Percentiles rank a stretch among this genome's conserved stretches.
phyloP scores from a whole-genome alignment of 2,329 filamentous ascomycete species.

The Trichoderma semiorbis region DNA sequence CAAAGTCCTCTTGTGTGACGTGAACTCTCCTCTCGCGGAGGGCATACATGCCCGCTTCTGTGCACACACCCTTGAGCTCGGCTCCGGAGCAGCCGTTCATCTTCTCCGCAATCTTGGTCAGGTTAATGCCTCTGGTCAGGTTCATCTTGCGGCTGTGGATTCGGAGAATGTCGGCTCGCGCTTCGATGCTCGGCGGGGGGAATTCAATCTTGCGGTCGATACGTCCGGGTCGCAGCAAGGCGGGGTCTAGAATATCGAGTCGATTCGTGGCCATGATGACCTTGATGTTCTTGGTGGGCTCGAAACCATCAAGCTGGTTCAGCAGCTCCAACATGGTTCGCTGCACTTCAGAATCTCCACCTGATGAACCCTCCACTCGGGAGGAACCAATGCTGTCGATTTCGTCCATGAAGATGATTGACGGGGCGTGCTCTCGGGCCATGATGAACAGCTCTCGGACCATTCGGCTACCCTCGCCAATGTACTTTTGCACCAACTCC shows the following conservation, averaged over 20 bases:
- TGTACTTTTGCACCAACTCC: slow-evolving; percentile 98
- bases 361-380: slow-evolving; percentile 90
- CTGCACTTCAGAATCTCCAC: slow-evolving; percentile 96
- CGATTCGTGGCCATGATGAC: slow-evolving; percentile 99
- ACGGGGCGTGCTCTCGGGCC: slow-evolving; percentile 95
- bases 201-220: slow-evolving; percentile 99
- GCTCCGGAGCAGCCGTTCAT: slow-evolving; percentile 99
- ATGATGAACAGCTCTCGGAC: slow-evolving; percentile 98
- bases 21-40: slow-evolving; percentile 92
- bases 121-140: slow-evolving; percentile 91
- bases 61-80: slow-evolving; percentile 97
- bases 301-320: slow-evolving; percentile 97
- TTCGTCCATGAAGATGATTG: slow-evolving; percentile 99
- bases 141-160: slow-evolving; percentile 99
- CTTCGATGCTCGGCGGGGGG: slow-evolving; percentile 92
- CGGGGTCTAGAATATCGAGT: slow-evolving; percentile 93
- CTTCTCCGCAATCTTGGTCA: slow-evolving; percentile 98
- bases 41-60: slow-evolving; percentile 97
- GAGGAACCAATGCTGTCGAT: slow-evolving; percentile 98
- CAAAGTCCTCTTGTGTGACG: slow-evolving; percentile 98
- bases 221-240: slow-evolving; percentile 88
- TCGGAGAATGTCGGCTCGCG: slow-evolving; percentile 92
- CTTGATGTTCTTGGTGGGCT: slow-evolving; percentile 99
- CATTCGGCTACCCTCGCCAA: slow-evolving; percentile 96
- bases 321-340: slow-evolving; percentile 97